phyloP scores from a whole-genome alignment of 495 filamentous ascomycete species.

The Parmelia sp. region DNA sequence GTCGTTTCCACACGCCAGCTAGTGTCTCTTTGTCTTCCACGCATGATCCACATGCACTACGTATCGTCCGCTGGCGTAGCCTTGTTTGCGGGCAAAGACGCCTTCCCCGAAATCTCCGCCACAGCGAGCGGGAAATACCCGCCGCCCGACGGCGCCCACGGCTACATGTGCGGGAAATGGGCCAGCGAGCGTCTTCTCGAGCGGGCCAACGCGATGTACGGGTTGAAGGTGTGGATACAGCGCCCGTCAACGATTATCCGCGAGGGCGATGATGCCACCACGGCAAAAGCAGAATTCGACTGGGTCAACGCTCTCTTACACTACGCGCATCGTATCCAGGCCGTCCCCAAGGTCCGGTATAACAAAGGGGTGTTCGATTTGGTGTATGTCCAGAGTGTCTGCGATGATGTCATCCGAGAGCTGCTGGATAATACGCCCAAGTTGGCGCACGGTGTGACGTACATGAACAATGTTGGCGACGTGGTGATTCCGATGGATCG shows the following conservation, averaged over 20 bases:
- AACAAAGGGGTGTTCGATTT: constrained; percentile 23
- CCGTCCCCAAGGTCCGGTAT: constrained; percentile 15
- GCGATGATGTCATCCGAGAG: constrained; percentile 9
- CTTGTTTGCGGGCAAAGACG: constrained; percentile 13
- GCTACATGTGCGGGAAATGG: constrained; percentile 26
- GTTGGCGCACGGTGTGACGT: constrained; percentile 2
- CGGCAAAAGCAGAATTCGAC: constrained; percentile 18
- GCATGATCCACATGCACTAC: constrained; percentile 25
- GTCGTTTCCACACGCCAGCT: constrained; percentile 25
- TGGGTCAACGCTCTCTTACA: constrained; percentile 26
- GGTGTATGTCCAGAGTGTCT: constrained; percentile 18
- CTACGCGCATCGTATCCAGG: constrained; percentile 17
- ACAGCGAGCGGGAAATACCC: constrained; percentile 10
- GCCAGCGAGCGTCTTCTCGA: constrained; percentile 24
- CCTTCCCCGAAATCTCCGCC: constrained; percentile 15
- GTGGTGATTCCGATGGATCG: constrained; percentile 10
- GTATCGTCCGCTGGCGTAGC: constrained; percentile 25
- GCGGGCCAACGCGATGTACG: constrained; percentile 7
- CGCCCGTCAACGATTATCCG: constrained; percentile 29
- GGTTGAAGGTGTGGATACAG: constrained; percentile 21
- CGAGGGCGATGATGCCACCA: constrained; percentile 14
- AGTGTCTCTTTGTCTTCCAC: constrained; percentile 21
- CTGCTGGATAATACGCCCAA: constrained; percentile 7
- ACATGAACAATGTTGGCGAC: constrained; percentile 13
- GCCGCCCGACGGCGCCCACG: constrained; percentile 18